phyloP scores from a whole-genome alignment of 768 basidiomycete species.

The Mycena maculata region DNA sequence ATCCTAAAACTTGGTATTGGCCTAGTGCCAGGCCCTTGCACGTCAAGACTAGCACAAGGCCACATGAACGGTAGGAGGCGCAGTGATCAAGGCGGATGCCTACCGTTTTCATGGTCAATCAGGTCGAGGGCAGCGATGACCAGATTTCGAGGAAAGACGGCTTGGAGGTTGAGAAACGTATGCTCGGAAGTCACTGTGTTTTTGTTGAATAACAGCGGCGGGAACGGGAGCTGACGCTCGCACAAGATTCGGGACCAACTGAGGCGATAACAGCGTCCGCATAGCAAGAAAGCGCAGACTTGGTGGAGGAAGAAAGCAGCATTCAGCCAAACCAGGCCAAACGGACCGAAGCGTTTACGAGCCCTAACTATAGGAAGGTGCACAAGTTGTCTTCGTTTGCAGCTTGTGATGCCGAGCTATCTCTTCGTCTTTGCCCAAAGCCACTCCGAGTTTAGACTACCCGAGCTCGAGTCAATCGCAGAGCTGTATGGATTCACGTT shows the following conservation, averaged over 20 bases:
- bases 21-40: constrained; percentile 69
- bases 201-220: background rate
- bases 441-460: constrained; percentile 85
- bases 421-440: constrained; percentile 85
- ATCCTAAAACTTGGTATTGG: constrained; percentile 77
- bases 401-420: constrained; percentile 50
- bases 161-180: constrained; percentile 63
- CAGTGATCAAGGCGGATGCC: constrained; percentile 21
- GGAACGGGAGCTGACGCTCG: background rate
- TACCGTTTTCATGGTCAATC: constrained; percentile 79
- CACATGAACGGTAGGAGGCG: background rate
- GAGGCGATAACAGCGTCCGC: constrained; percentile 24
- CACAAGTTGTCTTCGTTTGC: no score
- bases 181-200: constrained; percentile 62
- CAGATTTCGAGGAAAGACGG: constrained; percentile 70
- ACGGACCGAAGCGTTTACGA: no score
- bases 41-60: constrained; percentile 64
- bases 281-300: constrained; percentile 24
- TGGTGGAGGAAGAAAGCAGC: background rate
- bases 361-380: no score
- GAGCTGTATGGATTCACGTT: constrained; percentile 78
- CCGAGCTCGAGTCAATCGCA: constrained; percentile 83
- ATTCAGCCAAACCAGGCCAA: no score
- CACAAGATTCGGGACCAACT: constrained; percentile 13
- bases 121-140: constrained; percentile 80